Evolutionary conservation across 225 moss, liverwort and hornwort species (phyloP).

Genomic region (Polytrichum formosum): DNA sequence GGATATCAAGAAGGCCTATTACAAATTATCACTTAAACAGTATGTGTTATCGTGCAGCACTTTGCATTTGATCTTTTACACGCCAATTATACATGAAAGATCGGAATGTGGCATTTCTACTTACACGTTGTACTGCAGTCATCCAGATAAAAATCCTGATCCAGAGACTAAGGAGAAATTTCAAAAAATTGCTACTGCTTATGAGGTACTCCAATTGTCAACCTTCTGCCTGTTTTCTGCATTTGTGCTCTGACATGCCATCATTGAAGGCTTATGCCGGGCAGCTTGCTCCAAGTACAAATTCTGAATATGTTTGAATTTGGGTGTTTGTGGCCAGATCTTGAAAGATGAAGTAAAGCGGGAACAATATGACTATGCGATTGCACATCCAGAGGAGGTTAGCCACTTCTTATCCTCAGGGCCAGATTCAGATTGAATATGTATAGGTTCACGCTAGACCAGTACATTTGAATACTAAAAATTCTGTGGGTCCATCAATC

Average conservation of each 20-base stretch:
- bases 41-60: slow-evolving; percentile 33
- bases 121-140: slow-evolving; percentile 45
- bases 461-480: no score
- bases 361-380: slow-evolving; percentile 97
- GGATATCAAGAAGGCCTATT: slow-evolving; percentile 95
- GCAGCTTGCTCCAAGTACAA: slow-evolving; percentile 1
- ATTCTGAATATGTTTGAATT: background rate
- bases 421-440: no score
- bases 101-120: slow-evolving; percentile 10
- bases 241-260: background rate
- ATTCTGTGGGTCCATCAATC: no score
- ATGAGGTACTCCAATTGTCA: slow-evolving; percentile 54
- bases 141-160: slow-evolving; percentile 99
- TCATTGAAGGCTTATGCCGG: background rate
- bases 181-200: slow-evolving; percentile 93
- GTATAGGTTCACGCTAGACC: no score
- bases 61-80: background rate
- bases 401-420: slow-evolving; percentile 2
- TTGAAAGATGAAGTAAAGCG: slow-evolving; percentile 87
- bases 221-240: background rate
- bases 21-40: slow-evolving; percentile 92
- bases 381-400: slow-evolving; percentile 98
- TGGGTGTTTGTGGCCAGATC: slow-evolving; percentile 46
- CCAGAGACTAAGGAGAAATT: slow-evolving; percentile 85
- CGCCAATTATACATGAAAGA: background rate